phyloP scores from a whole-genome alignment of 208 protist species.

The Wallacemonas collosoma region DNA sequence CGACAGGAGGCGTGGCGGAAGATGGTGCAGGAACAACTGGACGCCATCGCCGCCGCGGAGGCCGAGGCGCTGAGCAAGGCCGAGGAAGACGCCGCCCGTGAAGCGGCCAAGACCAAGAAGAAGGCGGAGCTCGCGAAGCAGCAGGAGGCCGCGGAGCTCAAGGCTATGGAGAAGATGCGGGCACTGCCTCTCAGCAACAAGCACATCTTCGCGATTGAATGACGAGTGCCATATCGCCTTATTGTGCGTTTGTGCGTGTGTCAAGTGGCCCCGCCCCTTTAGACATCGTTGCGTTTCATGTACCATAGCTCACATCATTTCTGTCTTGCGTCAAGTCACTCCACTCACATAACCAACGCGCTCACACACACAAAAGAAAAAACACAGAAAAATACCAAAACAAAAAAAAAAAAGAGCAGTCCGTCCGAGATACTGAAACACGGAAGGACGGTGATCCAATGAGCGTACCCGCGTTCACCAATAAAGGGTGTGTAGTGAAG shows the following conservation, averaged over 20 bases:
- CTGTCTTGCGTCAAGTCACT: no score
- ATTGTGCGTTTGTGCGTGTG: background rate
- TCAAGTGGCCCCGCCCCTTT: no score
- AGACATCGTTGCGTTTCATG: no score
- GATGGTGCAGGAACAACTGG: constrained; percentile 47
- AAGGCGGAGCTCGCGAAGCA: constrained; percentile 50
- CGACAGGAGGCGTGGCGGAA: constrained; percentile 70
- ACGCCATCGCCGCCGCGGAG: constrained; percentile 28
- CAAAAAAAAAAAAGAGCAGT: no score
- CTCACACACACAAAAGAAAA: no score
- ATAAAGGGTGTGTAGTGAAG: no score
- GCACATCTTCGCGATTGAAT: constrained; percentile 88
- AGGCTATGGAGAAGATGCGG: constrained; percentile 41
- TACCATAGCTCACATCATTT: no score
- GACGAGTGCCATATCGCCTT: constrained; percentile 7
- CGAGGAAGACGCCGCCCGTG: constrained; percentile 35
- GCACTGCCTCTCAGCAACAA: constrained; percentile 71
- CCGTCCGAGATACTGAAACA: no score
- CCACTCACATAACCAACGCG: no score
- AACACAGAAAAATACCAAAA: no score
- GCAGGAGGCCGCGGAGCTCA: constrained; percentile 42
- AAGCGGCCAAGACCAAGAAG: constrained; percentile 30
- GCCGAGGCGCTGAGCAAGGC: constrained; percentile 40
- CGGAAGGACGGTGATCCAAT: no score
- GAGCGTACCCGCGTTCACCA: no score